Base-by-base conservation (phyloP, 495 filamentous ascomycete species). In the Trichoderma parareesei region DNA sequence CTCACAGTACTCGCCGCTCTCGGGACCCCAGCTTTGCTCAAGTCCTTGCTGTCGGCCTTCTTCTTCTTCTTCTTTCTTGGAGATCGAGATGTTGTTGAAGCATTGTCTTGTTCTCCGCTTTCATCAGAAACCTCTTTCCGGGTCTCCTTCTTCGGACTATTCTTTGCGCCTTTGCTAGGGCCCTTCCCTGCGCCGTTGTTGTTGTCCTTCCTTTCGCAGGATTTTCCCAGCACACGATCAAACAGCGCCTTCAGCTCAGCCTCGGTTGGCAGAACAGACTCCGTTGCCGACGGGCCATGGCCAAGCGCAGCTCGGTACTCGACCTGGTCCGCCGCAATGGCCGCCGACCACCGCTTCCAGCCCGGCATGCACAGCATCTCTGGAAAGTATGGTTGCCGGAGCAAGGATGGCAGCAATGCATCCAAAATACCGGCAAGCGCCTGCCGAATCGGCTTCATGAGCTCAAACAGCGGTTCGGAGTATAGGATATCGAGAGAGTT, bases 371-470 rank as follows among this genome's bases (percentile, higher is more conserved):
- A 27, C 10, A 61, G 11, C n/a, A 41, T 27, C 16, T 40, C 38
- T 9, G 60, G 38, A n/a, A 61, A 61, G 3, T 11, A 40, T 41
- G 60, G 38, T n/a, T 63, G 61, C 10, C 43, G 40, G n/a, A 46
- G 42, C 18, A 46, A 18, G 4, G 13, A 63, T 4, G 43, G 43
- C 2, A 63, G 43, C 13, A 48, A 44, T 16, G 61, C 38, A n/a
- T 63, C 61, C 9, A 63, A 4, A 18, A 63, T 8, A 14, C 41
- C 33, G 5, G 43, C 61, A 37, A 63, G 20, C 14, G 42, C 40
- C 9, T 44, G 40, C 35, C 61, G 38, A 14, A 63, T 63, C 8
- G 61, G 61, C 33, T 48, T 35, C 61, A 63, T 63, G 61, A 46
- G 38, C 33, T 44, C 43, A 7, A 41, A 44, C 11, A 41, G 2